These are phyloP conservation scores for Colletotrichum orchidophilum DNA, from an alignment of 2,329 filamentous ascomycete species.

Conservation along the genomic window DNA sequence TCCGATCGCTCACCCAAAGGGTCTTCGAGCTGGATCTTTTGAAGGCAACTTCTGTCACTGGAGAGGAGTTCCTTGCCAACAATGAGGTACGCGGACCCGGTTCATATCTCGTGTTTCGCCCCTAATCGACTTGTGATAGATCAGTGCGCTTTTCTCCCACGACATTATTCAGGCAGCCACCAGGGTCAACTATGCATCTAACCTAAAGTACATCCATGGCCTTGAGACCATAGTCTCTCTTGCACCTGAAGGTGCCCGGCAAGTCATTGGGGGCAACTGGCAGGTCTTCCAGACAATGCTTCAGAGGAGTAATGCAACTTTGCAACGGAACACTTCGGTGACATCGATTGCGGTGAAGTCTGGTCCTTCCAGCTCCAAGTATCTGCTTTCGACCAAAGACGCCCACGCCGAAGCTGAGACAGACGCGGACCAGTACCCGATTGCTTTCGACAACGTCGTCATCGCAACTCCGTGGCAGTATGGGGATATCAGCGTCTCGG, in stretches of 20 bases:
- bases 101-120: background rate
- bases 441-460: conserved; percentile 81
- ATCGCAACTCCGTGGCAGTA: conserved; percentile 88
- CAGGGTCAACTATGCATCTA: conserved; percentile 93
- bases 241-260: conserved; percentile 84
- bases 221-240: conserved; percentile 92
- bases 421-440: conserved; percentile 50
- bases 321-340: conserved; percentile 76
- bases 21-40: conserved; percentile 74
- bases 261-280: conserved; percentile 90
- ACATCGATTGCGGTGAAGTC: conserved; percentile 62
- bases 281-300: conserved; percentile 90
- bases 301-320: conserved; percentile 65
- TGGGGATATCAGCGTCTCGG: conserved; percentile 71
- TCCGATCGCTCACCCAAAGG: conserved; percentile 75
- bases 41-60: conserved; percentile 74
- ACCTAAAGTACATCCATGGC: conserved; percentile 86
- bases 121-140: conserved; percentile 45
- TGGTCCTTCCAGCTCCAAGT: conserved; percentile 52
- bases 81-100: conserved; percentile 60
- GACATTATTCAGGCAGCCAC: conserved; percentile 93
- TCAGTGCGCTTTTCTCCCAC: conserved; percentile 73
- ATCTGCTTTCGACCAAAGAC: conserved; percentile 53
- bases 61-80: conserved; percentile 74
- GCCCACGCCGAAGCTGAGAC: conserved; percentile 33